A percentile compares a stretch with the other conserved stretches of the same genome.
Evolutionary conservation across 1,284 basidiomycete genomes (phyloP).

Genomic region (Neotropicomus parvogracilis): DNA sequence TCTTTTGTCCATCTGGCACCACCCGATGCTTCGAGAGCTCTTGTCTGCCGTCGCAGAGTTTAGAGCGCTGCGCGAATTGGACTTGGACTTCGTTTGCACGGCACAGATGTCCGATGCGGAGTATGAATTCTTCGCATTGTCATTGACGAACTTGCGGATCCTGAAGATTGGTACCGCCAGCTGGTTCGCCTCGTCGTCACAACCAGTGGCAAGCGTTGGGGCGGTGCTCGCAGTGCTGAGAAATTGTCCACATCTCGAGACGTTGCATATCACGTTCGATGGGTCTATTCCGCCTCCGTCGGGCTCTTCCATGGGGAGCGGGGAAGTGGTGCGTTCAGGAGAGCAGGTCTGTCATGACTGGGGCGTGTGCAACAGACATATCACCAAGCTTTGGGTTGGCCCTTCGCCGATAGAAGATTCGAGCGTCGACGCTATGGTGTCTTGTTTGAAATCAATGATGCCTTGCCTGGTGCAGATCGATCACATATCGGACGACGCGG

Average conservation of each 20-base stretch:
- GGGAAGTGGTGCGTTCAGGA: no score
- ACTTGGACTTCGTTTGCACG: conserved; percentile 13
- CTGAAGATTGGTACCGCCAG: conserved; percentile 20
- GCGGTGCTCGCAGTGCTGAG: conserved; percentile 16
- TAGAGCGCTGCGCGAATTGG: conserved; percentile 10
- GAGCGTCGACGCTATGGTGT: not conserved
- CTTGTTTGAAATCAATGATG: conserved; percentile 15
- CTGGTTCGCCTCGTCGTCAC: not conserved
- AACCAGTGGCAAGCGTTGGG: conserved; percentile 9
- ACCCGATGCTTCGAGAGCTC: not conserved
- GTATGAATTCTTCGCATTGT: conserved; percentile 7
- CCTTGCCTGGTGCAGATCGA: conserved; percentile 17
- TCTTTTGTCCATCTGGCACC: not conserved
- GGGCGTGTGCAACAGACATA: conserved; percentile 6
- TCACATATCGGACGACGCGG: not conserved
- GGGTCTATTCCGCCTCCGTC: conserved; percentile 7
- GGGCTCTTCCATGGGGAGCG: not conserved
- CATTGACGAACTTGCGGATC: conserved; percentile 6
- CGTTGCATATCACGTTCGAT: conserved; percentile 18
- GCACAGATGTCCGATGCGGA: conserved; percentile 6
- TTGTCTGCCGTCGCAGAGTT: conserved; percentile 11
- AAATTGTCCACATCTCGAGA: conserved; percentile 14
- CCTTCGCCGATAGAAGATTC: conserved; percentile 11
- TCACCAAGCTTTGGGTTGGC: conserved; percentile 13
- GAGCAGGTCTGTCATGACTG: not conserved